Base-by-base conservation (phyloP, 192 early-diverging fungal genomes). In the Backusella parvicylindrica region DNA sequence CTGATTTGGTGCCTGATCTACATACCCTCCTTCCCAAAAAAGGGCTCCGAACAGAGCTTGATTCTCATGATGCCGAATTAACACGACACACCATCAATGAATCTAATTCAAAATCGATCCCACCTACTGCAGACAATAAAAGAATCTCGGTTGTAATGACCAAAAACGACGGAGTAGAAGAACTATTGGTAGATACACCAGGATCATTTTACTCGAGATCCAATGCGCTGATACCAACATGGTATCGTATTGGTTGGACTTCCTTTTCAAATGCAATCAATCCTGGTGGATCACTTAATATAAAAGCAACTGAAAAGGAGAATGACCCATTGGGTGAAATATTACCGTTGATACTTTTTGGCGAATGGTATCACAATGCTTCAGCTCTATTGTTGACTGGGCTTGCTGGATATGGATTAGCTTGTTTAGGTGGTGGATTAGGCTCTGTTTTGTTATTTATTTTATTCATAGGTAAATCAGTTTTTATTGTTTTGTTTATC, bases 361-460 rank as follows among this genome's bases (percentile, higher is more conserved):
- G 80, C 30, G 64, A 73, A 72, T 81, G 80, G 80, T 81, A 67
- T 68, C 73, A 75, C 35, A 81, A 81, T 72, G 72, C 68, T n/a
- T 63, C 73, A 23, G 76, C 73, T 15, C 41, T 81, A 12, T 50
- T 75, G 26, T 28, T 77, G 18, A 72, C 76, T 30, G 76, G 33
- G 15, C 18, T 81, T 23, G 28, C 74, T 31, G 53, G 76, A 7
- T 81, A 49, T 35, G 23, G 47, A 6, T 38, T 81, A 5, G 69
- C 72, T 3, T 67, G 75, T 31, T 38, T 77, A 15, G 75, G 75
- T 35, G 73, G 38, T 21, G 80, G 80, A 4, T 11, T 81, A 3
- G 63, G 56, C 26, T 33, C 76, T 23, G 35, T 70, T 41, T 13
- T 81, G 6, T 28, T 77, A 26, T 66, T 74, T 60, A 71, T 73